These are phyloP conservation scores for Crucibulum laeve DNA, from an alignment of 768 basidiomycete species.

Conservation along the genomic window DNA sequence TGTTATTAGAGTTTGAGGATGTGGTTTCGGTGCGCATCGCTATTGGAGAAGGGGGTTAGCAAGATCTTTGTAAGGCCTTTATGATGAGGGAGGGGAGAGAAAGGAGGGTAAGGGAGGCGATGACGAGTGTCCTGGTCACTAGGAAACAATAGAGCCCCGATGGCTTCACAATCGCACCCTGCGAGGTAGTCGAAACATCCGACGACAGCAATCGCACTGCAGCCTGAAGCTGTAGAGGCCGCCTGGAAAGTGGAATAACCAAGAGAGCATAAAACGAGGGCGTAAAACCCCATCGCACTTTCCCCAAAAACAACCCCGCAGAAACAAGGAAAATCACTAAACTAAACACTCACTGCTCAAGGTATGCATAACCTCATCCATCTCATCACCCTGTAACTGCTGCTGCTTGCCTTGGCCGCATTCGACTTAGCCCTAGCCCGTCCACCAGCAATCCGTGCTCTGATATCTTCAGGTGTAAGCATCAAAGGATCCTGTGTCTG, in stretches of 20 bases:
- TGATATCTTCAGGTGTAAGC: slow-evolving; percentile 60
- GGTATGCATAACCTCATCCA: slow-evolving; percentile 66
- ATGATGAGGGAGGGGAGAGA: background rate
- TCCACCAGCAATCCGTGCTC: slow-evolving; percentile 39
- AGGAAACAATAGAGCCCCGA: no score
- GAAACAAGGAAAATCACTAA: slow-evolving; percentile 4
- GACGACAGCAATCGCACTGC: no score
- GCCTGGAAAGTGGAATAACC: no score
- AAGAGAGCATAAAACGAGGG: no score
- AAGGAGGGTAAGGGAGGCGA: no score
- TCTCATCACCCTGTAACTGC: slow-evolving; percentile 15
- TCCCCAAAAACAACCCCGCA: slow-evolving; percentile 3
- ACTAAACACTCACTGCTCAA: slow-evolving; percentile 57
- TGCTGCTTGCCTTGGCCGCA: slow-evolving; percentile 19
- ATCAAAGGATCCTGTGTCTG: slow-evolving; percentile 38
- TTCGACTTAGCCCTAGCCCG: slow-evolving; percentile 6
- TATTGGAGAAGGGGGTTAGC: slow-evolving; percentile 18
- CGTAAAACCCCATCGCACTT: no score
- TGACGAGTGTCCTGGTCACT: no score
- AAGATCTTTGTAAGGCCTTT: no score
- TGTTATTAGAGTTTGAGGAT: background rate
- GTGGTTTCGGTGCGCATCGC: slow-evolving; percentile 67
- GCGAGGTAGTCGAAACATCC: no score
- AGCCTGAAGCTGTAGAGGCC: no score
- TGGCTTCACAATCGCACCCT: no score